phyloP scores from a whole-genome alignment of 2,329 filamentous ascomycete species.

The Rutstroemia sp. region DNA sequence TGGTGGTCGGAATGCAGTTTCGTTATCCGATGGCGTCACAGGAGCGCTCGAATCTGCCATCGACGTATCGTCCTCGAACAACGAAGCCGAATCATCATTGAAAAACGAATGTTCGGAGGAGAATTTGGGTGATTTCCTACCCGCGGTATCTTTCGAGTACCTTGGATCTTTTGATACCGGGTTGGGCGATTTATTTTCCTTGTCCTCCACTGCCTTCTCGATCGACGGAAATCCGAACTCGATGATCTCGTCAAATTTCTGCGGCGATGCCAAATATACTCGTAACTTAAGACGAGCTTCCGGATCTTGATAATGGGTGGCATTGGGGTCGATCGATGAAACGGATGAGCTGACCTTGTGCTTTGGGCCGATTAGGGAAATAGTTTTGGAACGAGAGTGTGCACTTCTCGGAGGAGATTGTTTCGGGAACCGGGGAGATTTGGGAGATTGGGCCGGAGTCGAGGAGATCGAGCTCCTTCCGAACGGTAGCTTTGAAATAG shows the following conservation, averaged over 20 bases:
- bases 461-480: slow-evolving; percentile 42
- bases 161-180: slow-evolving; percentile 13
- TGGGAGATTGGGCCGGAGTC: slow-evolving; percentile 15
- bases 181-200: slow-evolving; percentile 25
- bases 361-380: slow-evolving; percentile 41
- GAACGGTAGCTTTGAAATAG: slow-evolving; percentile 60
- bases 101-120: slow-evolving; percentile 50
- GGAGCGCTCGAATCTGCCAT: slow-evolving; percentile 49
- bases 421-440: slow-evolving; percentile 24
- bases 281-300: slow-evolving; percentile 81
- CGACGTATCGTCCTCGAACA: slow-evolving; percentile 48
- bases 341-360: slow-evolving; percentile 30
- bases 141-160: slow-evolving; percentile 14
- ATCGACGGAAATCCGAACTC: slow-evolving; percentile 83
- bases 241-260: slow-evolving; percentile 92
- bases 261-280: slow-evolving; percentile 77
- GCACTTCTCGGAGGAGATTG: slow-evolving; percentile 15
- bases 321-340: slow-evolving; percentile 58
- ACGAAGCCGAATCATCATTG: slow-evolving; percentile 49
- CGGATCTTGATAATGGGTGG: slow-evolving; percentile 83
- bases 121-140: slow-evolving; percentile 30
- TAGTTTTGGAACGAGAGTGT: slow-evolving; percentile 36
- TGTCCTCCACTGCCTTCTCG: slow-evolving; percentile 35
- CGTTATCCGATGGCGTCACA: slow-evolving; percentile 23
- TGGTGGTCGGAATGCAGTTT: slow-evolving; percentile 23